Evolutionary conservation across 352 stramenopile species (phyloP), one percentile per base, ranked within the genome.

Genomic region (Phytophthora rubi): DNA sequence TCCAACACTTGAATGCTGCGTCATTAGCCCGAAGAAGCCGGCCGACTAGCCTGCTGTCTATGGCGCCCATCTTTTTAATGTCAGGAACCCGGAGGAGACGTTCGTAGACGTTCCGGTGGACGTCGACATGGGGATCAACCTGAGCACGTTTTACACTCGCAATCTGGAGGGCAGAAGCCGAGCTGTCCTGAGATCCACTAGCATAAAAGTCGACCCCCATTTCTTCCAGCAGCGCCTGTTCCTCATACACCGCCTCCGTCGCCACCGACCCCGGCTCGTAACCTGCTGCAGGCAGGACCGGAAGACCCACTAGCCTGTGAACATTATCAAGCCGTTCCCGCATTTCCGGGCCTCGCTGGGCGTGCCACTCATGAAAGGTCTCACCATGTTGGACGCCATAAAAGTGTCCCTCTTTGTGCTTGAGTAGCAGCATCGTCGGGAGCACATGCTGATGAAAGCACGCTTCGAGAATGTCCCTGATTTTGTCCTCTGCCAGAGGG

Each of bases 171-270:
- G n/a, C 8, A 26, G 23, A 26, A 26, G 23, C 16, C 45, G 16
- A 16, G 28, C 16, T 28, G 1, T 7, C n/a, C 45, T 52, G 45
- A 4, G 45, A 52, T 5, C 45, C 45, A 26, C 45, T 52, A 10
- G 45, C 45, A 10, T 52, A 52, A 26, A 28, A 52, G n/a, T 52
- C 45, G 10, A 52, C n/a, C n/a, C 45, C 45, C 45, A 52, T 52
- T n/a, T 23, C 45, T 28, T 52, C 18, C n/a, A 52, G 45, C 7
- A 52, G 45, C n/a, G 18, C 45, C 8, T 52, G 45, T 28, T 52
- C 45, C n/a, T 52, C 45, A 8, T 30, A 13, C 16, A 12, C 16
- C 18, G 18, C 45, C 12, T 52, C 45, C 7, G 8, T n/a, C n/a
- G 45, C n/a, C 16, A 52, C n/a, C 6, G 45, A 52, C 9, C 32